Evolutionary conservation across 2,329 filamentous ascomycete genomes (phyloP), one percentile per base, ranked within the genome.

Genomic region (Fusarium subtropicale): DNA sequence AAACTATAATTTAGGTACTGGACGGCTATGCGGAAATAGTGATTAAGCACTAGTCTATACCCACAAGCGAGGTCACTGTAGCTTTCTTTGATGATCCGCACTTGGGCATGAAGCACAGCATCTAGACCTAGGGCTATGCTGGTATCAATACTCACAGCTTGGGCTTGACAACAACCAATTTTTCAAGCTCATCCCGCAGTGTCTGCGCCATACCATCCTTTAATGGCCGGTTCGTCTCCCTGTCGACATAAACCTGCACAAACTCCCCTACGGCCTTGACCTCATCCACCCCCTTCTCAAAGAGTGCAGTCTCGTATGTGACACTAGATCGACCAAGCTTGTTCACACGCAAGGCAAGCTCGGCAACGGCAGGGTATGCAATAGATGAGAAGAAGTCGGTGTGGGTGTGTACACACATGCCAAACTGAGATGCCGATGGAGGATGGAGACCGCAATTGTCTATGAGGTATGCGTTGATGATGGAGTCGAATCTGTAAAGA

Each of bases 401-500:
- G 77, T 94, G 90, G 2, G 92, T 91, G 75, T 94, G 92, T 2
- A 94, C 94, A 50, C 96, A 93, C 28, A 98, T 86, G 24, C 92
- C 93, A 70, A 96, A 92, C 72, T 94, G 90, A 4, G 87, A 77
- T 4, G 91, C 91, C 7, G 86, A 87, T 11, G 87, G 86, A 7
- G 93, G 94, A 68, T 91, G 81, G 54, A 97, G 87, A 15, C 87
- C 87, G 79, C 93, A 97, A 74, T 92, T 84, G 53, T 90, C 84
- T 66, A 97, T 93, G 20, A 98, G 87, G 79, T 96, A 98, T 50
- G 91, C 87, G 79, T 97, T 98, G 77, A 97, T 89, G 61, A 97
- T 88, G 2, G 92, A 94, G 82, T 98, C 95, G 79, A 97, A 96
- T 59, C 89, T 90, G 56, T 66, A 5, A 26, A 45, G 33, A 36